phyloP scores from a whole-genome alignment of 1,284 basidiomycete species.

The Trichosporon sp. region DNA sequence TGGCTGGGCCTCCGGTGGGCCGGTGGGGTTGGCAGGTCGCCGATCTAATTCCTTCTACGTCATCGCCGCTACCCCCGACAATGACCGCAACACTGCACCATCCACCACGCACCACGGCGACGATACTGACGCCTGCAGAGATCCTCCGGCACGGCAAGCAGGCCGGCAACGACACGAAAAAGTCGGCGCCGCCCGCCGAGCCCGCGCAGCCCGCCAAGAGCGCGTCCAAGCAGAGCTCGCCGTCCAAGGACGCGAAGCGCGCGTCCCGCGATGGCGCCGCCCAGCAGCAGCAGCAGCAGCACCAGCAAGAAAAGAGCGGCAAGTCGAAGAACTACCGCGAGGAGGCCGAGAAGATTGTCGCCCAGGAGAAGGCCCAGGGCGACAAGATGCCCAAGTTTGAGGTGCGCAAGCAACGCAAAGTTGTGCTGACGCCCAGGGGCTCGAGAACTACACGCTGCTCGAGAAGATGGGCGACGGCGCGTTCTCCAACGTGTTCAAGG shows the following conservation, averaged over 20 bases:
- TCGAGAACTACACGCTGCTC: constrained; percentile 74
- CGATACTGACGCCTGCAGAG: constrained; percentile 53
- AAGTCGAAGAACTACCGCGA: constrained; percentile 51
- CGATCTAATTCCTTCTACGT: not conserved
- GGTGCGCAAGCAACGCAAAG: constrained; percentile 20
- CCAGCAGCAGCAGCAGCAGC: constrained; percentile 21
- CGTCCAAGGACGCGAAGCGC: not conserved
- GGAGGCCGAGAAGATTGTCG: constrained; percentile 68
- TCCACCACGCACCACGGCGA: not conserved
- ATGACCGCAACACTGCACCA: not conserved
- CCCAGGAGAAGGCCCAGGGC: constrained; percentile 70
- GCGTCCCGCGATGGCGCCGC: not conserved
- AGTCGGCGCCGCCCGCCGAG: constrained; percentile 16
- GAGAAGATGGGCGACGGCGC: constrained; percentile 98
- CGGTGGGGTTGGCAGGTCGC: not conserved
- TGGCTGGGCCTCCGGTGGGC: too few species aligned
- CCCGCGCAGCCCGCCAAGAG: not conserved
- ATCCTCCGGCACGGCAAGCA: constrained; percentile 68
- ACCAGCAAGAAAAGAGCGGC: not conserved
- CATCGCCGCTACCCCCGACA: not conserved
- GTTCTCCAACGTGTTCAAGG: constrained; percentile 98
- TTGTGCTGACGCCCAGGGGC: constrained; percentile 52
- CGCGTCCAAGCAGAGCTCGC: constrained; percentile 21
- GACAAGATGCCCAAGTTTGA: constrained; percentile 74
- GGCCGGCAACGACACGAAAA: constrained; percentile 57